phyloP scores from a whole-genome alignment of 371 early-diverging fungal species.

The Aphelidium insulamus region DNA sequence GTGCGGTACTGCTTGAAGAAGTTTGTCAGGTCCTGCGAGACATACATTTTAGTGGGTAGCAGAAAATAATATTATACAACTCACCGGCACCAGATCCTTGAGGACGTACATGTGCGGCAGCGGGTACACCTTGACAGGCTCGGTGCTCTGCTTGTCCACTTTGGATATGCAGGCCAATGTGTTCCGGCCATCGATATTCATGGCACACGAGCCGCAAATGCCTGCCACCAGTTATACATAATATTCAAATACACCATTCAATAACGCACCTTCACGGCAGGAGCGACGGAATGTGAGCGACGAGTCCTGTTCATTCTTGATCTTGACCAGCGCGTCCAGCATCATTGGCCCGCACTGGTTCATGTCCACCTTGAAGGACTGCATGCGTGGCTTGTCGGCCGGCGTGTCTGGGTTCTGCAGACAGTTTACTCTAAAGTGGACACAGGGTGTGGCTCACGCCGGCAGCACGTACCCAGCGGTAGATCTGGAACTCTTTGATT shows the following conservation, averaged over 20 bases:
- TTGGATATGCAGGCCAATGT: constrained; percentile 78
- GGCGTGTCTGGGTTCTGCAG: constrained; percentile 72
- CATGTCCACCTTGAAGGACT: constrained; percentile 71
- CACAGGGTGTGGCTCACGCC: constrained; percentile 1
- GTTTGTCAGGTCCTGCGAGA: constrained; percentile 84
- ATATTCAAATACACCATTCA: neutral
- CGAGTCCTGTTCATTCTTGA: constrained; percentile 84
- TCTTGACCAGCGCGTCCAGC: constrained; percentile 80
- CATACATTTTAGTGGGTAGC: too few species aligned
- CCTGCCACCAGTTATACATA: constrained; percentile 23
- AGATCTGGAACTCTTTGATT: constrained; percentile 54
- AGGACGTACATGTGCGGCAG: constrained; percentile 84
- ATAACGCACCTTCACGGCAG: constrained; percentile 32
- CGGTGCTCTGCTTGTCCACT: constrained; percentile 43
- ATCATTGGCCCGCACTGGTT: constrained; percentile 85
- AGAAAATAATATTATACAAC: too few species aligned
- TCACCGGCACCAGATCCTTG: constrained; percentile 65
- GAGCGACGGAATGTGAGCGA: constrained; percentile 70
- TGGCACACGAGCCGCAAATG: constrained; percentile 90
- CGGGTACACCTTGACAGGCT: constrained; percentile 70
- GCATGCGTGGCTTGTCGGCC: constrained; percentile 60
- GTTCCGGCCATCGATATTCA: constrained; percentile 89
- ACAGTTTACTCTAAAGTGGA: constrained; percentile 3
- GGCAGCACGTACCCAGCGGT: constrained; percentile 45
- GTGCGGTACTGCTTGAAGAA: constrained; percentile 92